These are phyloP conservation scores for Hymenoscyphus albidus DNA, from an alignment of 2,329 filamentous ascomycete genomes.

Conservation along the genomic window DNA sequence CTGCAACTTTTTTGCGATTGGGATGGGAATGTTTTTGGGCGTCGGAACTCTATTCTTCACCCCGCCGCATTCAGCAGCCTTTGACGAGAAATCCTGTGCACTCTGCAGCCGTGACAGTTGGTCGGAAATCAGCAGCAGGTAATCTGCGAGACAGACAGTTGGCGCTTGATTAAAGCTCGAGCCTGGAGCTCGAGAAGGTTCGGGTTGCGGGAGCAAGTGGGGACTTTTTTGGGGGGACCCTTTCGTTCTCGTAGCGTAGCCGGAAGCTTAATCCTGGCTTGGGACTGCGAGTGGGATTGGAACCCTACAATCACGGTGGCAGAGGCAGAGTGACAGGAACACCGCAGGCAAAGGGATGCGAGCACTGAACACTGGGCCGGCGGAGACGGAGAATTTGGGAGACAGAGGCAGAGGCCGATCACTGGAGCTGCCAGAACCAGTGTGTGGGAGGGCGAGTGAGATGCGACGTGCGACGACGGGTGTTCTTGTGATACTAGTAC, in stretches of 20 bases:
- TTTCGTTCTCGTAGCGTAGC: background rate
- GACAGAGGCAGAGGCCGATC: background rate
- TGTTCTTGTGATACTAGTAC: background rate
- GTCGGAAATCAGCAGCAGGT: background rate
- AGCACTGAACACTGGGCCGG: background rate
- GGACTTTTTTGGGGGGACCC: background rate
- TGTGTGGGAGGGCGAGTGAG: background rate
- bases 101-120: background rate
- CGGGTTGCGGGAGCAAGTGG: background rate
- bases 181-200: background rate
- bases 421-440: background rate
- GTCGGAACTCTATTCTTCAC: background rate
- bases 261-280: constrained; percentile 12
- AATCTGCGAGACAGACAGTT: background rate
- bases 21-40: too few relatives aligned
- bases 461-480: background rate
- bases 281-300: background rate
- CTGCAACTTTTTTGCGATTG: background rate
- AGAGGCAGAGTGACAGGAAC: background rate
- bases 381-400: background rate
- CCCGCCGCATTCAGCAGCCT: background rate
- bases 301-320: background rate
- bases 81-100: background rate
- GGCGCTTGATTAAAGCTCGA: background rate
- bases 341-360: background rate